phyloP scores from a whole-genome alignment of 495 filamentous ascomycete genomes.

The Xylaria flabelliformis region DNA sequence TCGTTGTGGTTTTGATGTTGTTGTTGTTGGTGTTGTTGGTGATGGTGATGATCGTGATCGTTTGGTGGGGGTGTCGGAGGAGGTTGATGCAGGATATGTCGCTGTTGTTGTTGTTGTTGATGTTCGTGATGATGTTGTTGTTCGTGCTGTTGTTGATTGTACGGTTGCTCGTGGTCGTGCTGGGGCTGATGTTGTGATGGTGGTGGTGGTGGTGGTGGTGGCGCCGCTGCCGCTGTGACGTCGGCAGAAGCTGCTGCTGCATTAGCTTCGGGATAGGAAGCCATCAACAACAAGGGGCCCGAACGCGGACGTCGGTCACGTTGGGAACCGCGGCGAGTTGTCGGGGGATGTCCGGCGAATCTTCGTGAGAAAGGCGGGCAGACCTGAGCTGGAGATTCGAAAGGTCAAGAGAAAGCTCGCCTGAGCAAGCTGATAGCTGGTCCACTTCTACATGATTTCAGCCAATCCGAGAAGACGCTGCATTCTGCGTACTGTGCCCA shows the following conservation, averaged over 20 bases:
- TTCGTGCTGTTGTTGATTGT: conserved; percentile 4
- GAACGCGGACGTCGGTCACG: conserved; percentile 8
- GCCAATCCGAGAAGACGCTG: not conserved
- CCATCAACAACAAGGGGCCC: conserved; percentile 20
- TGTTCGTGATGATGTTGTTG: conserved; percentile 10
- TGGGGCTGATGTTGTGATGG: not conserved
- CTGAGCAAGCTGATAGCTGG: not conserved
- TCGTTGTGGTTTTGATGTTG: not conserved
- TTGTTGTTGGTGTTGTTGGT: conserved; percentile 5
- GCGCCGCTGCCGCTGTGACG: not conserved
- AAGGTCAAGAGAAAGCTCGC: not conserved
- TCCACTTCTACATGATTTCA: not conserved
- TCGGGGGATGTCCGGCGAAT: conserved; percentile 45
- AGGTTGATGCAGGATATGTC: not conserved
- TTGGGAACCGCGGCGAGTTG: conserved; percentile 39
- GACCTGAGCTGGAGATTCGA: not conserved
- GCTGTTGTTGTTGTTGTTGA: not conserved
- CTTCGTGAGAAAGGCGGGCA: conserved; percentile 41
- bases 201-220: not conserved
- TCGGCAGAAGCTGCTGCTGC: conserved; percentile 21
- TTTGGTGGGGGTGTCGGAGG: not conserved
- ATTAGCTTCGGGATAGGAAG: conserved; percentile 38
- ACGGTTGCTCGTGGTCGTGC: conserved; percentile 2
- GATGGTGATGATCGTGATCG: not conserved
- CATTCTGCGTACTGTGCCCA: not conserved